Percentiles rank a stretch among this genome's conserved stretches.
Conservation (phyloP, 2,329 filamentous ascomycete genomes). For the Penicillium sp. region DNA sequence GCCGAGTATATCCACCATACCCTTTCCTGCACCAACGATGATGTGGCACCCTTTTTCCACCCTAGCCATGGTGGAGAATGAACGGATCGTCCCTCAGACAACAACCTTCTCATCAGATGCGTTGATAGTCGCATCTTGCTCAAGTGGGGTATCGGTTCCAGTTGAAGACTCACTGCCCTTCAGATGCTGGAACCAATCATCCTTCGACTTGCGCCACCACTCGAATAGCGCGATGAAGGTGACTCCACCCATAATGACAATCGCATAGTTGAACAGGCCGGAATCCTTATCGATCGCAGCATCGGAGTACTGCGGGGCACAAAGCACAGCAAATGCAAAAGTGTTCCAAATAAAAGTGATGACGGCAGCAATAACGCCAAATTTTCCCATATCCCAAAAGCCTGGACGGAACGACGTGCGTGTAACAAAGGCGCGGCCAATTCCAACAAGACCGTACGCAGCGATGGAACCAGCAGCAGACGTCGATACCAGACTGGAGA, state of each 20-base stretch:
- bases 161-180: slow-evolving; percentile 18
- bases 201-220: slow-evolving; percentile 30
- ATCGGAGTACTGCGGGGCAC: slow-evolving; percentile 44
- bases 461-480: slow-evolving; percentile 52
- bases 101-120: background rate
- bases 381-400: slow-evolving; percentile 49
- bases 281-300: slow-evolving; percentile 26
- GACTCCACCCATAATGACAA: slow-evolving; percentile 50
- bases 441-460: slow-evolving; percentile 51
- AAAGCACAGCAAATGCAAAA: slow-evolving; percentile 51
- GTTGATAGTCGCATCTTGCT: slow-evolving; percentile 5
- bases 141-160: slow-evolving; percentile 12
- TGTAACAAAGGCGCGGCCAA: slow-evolving; percentile 49
- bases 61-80: background rate
- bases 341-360: slow-evolving; percentile 52
- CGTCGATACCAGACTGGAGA: slow-evolving; percentile 53
- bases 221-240: slow-evolving; percentile 34
- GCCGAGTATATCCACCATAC: background rate
- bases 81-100: slow-evolving; percentile 8
- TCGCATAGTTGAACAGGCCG: slow-evolving; percentile 40
- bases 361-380: slow-evolving; percentile 48
- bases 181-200: slow-evolving; percentile 28
- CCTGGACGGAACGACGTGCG: slow-evolving; percentile 49
- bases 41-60: background rate
- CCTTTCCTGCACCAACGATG: background rate